Evolutionary conservation across 306 rosid species (phyloP).

Genomic region (Trifolium subterraneum): DNA sequence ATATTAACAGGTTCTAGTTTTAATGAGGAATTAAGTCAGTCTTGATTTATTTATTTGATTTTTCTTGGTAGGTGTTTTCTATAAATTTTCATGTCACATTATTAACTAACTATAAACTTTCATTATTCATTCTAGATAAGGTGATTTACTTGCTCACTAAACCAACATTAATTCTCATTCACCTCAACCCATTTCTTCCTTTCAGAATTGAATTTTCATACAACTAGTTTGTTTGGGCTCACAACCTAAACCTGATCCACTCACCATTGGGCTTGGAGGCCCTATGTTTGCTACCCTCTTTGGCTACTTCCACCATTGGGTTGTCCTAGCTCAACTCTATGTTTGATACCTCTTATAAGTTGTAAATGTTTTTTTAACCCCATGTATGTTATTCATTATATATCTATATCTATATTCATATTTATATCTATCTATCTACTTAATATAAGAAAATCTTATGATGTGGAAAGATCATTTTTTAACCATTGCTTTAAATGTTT

Average conservation of each 20-base stretch:
- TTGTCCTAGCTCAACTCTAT: background rate
- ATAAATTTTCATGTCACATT: background rate
- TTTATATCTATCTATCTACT: too few relatives aligned
- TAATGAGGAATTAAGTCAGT: background rate
- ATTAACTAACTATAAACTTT: background rate
- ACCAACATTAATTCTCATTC: background rate
- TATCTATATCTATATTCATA: too few relatives aligned
- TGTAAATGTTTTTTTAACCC: background rate
- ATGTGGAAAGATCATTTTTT: too few relatives aligned
- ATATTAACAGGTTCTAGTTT: conserved; percentile 32
- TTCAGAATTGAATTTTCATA: background rate
- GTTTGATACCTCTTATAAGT: background rate
- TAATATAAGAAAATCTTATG: too few relatives aligned
- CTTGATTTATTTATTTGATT: conserved; percentile 35
- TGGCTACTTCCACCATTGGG: background rate
- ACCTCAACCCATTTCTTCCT: background rate
- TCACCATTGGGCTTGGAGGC: background rate
- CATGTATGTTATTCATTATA: background rate
- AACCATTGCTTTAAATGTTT: too few relatives aligned
- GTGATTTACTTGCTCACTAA: background rate
- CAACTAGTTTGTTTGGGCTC: background rate
- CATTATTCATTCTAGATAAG: too few relatives aligned
- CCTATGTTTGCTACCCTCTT: background rate
- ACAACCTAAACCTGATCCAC: background rate
- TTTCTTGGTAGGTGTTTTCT: conserved; percentile 24